These are phyloP conservation scores for Fomitopsis schrenkii DNA, from an alignment of 1,284 basidiomycete species.

Conservation along the genomic window DNA sequence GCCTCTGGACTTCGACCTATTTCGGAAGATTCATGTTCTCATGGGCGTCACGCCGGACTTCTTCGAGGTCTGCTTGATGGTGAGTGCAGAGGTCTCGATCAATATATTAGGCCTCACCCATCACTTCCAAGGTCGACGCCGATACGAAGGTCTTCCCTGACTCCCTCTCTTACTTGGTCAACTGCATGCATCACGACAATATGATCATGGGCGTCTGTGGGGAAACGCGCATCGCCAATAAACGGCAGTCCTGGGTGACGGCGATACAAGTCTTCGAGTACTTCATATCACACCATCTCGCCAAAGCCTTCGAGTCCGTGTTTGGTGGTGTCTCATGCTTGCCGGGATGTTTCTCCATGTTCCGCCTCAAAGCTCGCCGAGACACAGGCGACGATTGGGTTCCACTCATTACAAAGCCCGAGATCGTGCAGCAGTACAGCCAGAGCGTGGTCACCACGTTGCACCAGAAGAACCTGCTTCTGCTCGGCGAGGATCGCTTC, in stretches of 20 bases:
- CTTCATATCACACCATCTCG: slow-evolving; percentile 98
- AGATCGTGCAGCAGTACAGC: slow-evolving; percentile 97
- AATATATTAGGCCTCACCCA: slow-evolving; percentile 1
- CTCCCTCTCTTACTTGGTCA: slow-evolving; percentile 84
- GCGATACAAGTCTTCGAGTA: slow-evolving; percentile 98
- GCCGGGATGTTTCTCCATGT: slow-evolving; percentile 99
- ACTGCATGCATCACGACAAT: slow-evolving; percentile 97
- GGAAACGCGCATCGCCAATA: slow-evolving; percentile 98
- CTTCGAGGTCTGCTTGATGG: slow-evolving; percentile 98
- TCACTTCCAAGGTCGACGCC: slow-evolving; percentile 79
- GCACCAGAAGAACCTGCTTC: slow-evolving; percentile 96
- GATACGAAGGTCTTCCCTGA: slow-evolving; percentile 93
- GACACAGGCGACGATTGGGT: slow-evolving; percentile 92
- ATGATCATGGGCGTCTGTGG: slow-evolving; percentile 99
- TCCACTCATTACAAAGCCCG: slow-evolving; percentile 94
- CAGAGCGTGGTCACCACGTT: slow-evolving; percentile 91
- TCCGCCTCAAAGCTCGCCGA: slow-evolving; percentile 93
- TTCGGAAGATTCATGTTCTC: slow-evolving; percentile 92
- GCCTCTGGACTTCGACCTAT: slow-evolving; percentile 96
- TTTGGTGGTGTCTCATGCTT: slow-evolving; percentile 99
- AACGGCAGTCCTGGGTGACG: slow-evolving; percentile 96
- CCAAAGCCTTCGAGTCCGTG: slow-evolving; percentile 98
- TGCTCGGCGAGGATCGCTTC: slow-evolving; percentile 99
- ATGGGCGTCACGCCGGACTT: slow-evolving; percentile 99
- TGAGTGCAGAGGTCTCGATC: slow-evolving; percentile 34